Percentiles rank a stretch among this genome's conserved stretches.
phyloP scores from a whole-genome alignment of 768 basidiomycete species.

The Pleurotus platypus region DNA sequence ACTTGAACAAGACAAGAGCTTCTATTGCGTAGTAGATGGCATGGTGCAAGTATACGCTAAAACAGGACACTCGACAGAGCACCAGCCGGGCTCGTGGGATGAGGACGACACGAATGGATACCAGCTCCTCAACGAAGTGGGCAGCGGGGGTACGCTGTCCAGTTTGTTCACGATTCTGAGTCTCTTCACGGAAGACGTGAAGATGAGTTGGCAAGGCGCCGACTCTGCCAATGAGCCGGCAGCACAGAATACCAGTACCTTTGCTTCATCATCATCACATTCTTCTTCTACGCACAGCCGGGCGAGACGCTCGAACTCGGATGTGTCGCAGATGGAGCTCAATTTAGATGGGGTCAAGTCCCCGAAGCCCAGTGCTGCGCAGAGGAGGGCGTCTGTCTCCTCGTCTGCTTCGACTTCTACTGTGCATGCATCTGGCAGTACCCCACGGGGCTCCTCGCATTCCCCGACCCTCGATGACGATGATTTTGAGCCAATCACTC shows the following conservation, averaged over 20 bases:
- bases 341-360: constrained; percentile 20
- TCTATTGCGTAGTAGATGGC: constrained; percentile 99
- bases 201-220: constrained; percentile 87
- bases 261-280: constrained; percentile 10
- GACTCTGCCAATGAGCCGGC: constrained; percentile 19
- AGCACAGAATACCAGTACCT: not conserved
- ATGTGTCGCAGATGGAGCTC: constrained; percentile 61
- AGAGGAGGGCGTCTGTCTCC: constrained; percentile 46
- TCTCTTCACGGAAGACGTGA: constrained; percentile 93
- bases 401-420: constrained; percentile 76
- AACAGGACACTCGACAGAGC: constrained; percentile 48
- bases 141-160: constrained; percentile 91
- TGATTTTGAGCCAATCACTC: constrained; percentile 5
- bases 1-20: constrained; percentile 88
- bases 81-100: constrained; percentile 62
- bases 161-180: constrained; percentile 96
- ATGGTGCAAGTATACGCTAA: constrained; percentile 89
- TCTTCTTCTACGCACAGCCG: constrained; percentile 21
- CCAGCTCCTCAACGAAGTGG: constrained; percentile 94
- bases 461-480: constrained; percentile 22
- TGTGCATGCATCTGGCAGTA: constrained; percentile 43
- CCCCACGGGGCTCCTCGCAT: constrained; percentile 15
- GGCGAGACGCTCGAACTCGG: constrained; percentile 49
- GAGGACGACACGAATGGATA: constrained; percentile 92
- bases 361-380: constrained; percentile 13